Evolutionary conservation across 129 eudicot genomes (phyloP), one percentile per base, ranked within the genome.

Genomic region (Chrysanthemum lavandulifolium): DNA sequence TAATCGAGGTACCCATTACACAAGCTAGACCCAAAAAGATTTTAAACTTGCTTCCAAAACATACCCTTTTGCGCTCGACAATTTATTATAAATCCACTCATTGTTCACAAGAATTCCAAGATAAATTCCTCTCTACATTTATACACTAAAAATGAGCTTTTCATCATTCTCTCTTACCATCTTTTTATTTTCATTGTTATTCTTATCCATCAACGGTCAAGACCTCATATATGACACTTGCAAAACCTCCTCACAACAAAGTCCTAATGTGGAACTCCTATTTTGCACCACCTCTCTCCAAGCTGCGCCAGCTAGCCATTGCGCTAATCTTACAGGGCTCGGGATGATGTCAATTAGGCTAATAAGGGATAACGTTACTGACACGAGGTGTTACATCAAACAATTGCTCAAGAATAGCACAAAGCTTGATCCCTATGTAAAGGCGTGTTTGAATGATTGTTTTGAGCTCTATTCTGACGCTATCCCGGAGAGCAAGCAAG

Each of bases 381-480:
- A 83, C 73, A 83, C 84, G 6, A 76, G 76, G 40, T 62, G 71
- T 73, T 80, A 60, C 73, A 67, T 80, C 59, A 79, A 82, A 14
- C 77, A 68, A 3, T 68, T 89, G 33, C 18, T 89, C 52, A 77
- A 67, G 72, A 76, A 75, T 71, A 78, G 65, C 68, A 27, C 77
- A 57, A 80, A 72, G 57, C 73, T 66, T 57, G 86, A 82, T 64
- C 75, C 68, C 0, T 77, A 62, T 52, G 70, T 64, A 0, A 82
- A 77, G 82, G 65, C 78, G 21, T 71, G 83, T 21, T 80, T 92
- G 79, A 52, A 65, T 7, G 89, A 83, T 69, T 92, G 97, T 80
- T 77, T 86, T 15, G 85, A 83, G 9, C 87, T 92, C 40, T 92
- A 78, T 56, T 72, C 85, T 0, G 93, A 86, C 40, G 87, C 97